Evolutionary conservation across 2,329 filamentous ascomycete species (phyloP), one percentile per base, ranked within the genome.

Genomic region (Neopestalotiopsis clavispora): DNA sequence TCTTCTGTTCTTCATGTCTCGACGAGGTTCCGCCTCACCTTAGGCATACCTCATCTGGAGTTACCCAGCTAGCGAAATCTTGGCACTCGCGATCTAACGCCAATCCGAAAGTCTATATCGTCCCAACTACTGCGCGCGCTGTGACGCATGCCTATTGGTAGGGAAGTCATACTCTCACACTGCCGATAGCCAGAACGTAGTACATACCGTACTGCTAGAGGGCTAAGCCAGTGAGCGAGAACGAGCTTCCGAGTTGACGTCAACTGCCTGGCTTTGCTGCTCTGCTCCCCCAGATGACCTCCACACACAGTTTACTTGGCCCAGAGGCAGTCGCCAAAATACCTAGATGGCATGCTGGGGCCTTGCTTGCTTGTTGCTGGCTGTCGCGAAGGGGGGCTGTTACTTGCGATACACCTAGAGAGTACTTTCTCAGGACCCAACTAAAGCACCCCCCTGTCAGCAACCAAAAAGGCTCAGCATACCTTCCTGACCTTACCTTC

Each of bases 401-500:
- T 52, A 52, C 45, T 52, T 52, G 4, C n/a, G 45, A 52, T 52
- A 52, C 45, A 52, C 45, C 45, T 9, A 52, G 45, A 52, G 17
- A 52, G 45, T 52, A 52, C 45, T n/a, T 52, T 72, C 64, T 63
- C 73, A 62, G 71, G 71, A 74, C 45, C 45, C 45, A 52, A 17
- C 74, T 72, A 74, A 63, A 70, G 72, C 69, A 67, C 74, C 75
- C 74, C 70, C 70, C 72, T 73, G 75, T 76, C 75, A 57, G 66
- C 66, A 67, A 45, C 75, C 72, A 73, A 73, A 71, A 40, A 62
- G 30, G n/a, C 59, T 34, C 59, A 62, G 59, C 59, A 62, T 62
- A 62, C 45, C 45, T 52, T 52, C 45, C 45, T 52, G 45, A 52
- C 45, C 45, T 52, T 52, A 52, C 45, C 20, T 52, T 52, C 23